These are phyloP conservation scores for Amesomyces nigricolor DNA, from an alignment of 2,329 filamentous ascomycete species.

Conservation along the genomic window DNA sequence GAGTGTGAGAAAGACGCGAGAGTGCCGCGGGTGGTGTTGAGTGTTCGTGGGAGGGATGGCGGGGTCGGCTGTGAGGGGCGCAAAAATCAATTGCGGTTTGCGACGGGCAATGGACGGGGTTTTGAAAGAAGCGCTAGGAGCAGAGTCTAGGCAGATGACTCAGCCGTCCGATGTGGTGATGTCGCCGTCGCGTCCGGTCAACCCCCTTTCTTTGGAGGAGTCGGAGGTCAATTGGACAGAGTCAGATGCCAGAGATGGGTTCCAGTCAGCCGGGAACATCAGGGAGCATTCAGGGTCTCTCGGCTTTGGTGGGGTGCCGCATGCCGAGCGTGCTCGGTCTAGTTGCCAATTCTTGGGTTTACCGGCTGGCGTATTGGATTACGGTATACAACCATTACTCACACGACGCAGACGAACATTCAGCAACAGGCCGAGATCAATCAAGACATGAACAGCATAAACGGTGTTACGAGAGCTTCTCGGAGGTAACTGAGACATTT, in stretches of 20 bases:
- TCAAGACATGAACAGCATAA: too few species aligned
- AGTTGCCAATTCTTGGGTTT: neutral
- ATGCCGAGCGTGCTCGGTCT: conserved; percentile 20
- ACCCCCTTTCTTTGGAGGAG: neutral
- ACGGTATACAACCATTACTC: too few species aligned
- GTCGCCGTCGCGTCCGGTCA: neutral
- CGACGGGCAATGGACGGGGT: neutral
- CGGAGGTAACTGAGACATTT: too few species aligned
- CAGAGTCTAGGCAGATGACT: neutral
- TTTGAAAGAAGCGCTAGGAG: neutral
- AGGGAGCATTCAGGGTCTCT: neutral
- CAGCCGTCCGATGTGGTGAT: neutral
- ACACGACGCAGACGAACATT: too few species aligned
- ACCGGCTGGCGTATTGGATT: too few species aligned
- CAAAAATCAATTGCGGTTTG: neutral
- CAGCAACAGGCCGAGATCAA: too few species aligned
- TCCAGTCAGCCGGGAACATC: conserved; percentile 14
- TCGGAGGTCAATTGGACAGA: neutral
- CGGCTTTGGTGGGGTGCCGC: conserved; percentile 15
- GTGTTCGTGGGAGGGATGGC: neutral
- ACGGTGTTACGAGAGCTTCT: too few species aligned
- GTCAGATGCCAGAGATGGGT: conserved; percentile 14
- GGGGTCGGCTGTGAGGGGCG: neutral
- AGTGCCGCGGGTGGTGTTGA: too few species aligned
- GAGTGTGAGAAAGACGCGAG: too few species aligned